Conservation (phyloP, 768 basidiomycete species). For the Holtermanniella nyarrowii region DNA sequence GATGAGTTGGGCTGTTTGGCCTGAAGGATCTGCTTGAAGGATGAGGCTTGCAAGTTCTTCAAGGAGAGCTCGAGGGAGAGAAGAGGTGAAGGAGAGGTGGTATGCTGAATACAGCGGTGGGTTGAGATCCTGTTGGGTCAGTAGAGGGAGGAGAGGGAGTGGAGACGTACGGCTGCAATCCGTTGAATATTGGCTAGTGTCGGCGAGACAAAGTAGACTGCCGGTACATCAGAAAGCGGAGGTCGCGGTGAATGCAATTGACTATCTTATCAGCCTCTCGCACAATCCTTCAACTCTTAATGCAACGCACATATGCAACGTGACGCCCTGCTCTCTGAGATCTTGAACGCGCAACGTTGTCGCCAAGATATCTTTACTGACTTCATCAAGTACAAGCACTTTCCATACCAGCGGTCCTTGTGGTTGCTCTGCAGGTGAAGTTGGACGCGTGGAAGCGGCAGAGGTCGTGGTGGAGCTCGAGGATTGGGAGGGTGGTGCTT, state of each 20-base stretch:
- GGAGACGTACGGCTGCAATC: slow-evolving; percentile 57
- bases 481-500: slow-evolving; percentile 44
- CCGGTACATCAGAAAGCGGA: slow-evolving; percentile 85
- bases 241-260: slow-evolving; percentile 85
- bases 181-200: slow-evolving; percentile 73
- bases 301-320: slow-evolving; percentile 79
- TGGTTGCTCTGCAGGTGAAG: slow-evolving; percentile 34
- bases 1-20: slow-evolving; percentile 20
- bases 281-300: not conserved
- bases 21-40: slow-evolving; percentile 49
- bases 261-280: slow-evolving; percentile 43
- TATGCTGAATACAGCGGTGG: slow-evolving; percentile 84
- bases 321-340: slow-evolving; percentile 90
- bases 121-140: slow-evolving; percentile 54
- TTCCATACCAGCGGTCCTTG: slow-evolving; percentile 83
- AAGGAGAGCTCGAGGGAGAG: slow-evolving; percentile 72
- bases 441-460: slow-evolving; percentile 28
- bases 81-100: slow-evolving; percentile 90
- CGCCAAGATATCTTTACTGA: slow-evolving; percentile 91
- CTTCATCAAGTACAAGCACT: slow-evolving; percentile 84
- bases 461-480: slow-evolving; percentile 21
- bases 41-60: slow-evolving; percentile 88
- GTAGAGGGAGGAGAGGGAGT: not conserved
- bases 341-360: slow-evolving; percentile 93
- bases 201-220: slow-evolving; percentile 91